Base-by-base conservation (phyloP, 2,329 filamentous ascomycete genomes). In the Magnaporthales sp. region DNA sequence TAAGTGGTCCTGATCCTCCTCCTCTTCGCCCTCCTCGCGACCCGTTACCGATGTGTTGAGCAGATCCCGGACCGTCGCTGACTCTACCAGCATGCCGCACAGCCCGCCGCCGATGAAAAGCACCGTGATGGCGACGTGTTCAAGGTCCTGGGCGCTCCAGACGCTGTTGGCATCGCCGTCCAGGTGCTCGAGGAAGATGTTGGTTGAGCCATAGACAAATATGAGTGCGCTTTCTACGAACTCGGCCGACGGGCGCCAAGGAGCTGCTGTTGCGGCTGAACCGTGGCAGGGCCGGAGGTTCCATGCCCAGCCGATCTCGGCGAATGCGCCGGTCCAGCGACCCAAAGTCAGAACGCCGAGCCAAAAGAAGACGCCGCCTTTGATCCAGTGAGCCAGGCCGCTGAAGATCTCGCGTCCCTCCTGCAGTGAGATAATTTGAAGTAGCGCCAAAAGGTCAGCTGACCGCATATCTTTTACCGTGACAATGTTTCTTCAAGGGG, bases 341-440 rank as follows among this genome's bases (percentile, higher is more conserved):
- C 92, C 93, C 4, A 98, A 83, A 0, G 92, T 96, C 68, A 97
- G 79, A 24, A 97, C 78, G 9, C 94, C 94, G 69, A 96, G 91
- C 89, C 92, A 95, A 79, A 97, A 92, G 81, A 98, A 98, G 66
- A 98, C 90, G 3, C 91, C 91, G 62, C 94, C 94, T 76, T 98
- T 98, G 76, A 97, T 88, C 80, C 92, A 97, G 75, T 98, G 94
- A 8, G 94, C 94, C 58, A 97, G 82, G 1, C 94, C 92, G 71
- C 89, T 93, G 80, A 94, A 96, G 67, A 97, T 80, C 2, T 82
- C 81, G 26, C 77, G 76, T 5, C 85, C 89, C 75, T 90, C 88
- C 90, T 93, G 70, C 24, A 46, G 11, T 3, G 26, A 24, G 38
- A 10, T n/a, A n/a, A n/a, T n/a, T n/a, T n/a, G 46, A 22, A 10